Conservation (phyloP, 202 grass and related monocot genomes). For the Carex arenaria region DNA sequence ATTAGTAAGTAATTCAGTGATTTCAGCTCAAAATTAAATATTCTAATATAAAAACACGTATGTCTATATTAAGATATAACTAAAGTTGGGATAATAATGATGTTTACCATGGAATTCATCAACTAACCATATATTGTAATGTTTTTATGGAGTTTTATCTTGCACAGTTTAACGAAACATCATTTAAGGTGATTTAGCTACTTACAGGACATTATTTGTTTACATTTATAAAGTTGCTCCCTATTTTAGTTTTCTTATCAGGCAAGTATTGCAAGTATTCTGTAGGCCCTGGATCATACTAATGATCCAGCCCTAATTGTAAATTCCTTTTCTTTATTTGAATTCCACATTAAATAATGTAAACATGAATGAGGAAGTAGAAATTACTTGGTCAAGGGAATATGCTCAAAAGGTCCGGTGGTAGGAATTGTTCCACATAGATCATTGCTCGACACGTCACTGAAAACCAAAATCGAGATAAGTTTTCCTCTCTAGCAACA, state of each 20-base stretch:
- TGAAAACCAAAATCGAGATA: conserved; percentile 36
- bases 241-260: neutral
- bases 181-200: neutral
- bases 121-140: neutral
- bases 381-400: conserved; percentile 93
- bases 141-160: neutral
- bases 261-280: neutral
- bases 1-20: neutral
- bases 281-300: neutral
- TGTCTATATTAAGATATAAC: neutral
- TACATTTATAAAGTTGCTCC: neutral
- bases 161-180: neutral
- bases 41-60: neutral
- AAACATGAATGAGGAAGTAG: neutral
- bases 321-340: neutral
- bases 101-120: neutral
- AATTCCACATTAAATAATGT: neutral
- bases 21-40: neutral
- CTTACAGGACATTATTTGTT: neutral
- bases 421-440: conserved; percentile 92
- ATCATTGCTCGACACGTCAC: conserved; percentile 89
- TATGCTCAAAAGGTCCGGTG: conserved; percentile 80
- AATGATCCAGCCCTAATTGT: neutral
- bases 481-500: conserved; percentile 1
- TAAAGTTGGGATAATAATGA: neutral